Evolutionary conservation across 2,329 filamentous ascomycete species (phyloP), one percentile per base, ranked within the genome.

Genomic region (Ploettnerulaceae sp.): DNA sequence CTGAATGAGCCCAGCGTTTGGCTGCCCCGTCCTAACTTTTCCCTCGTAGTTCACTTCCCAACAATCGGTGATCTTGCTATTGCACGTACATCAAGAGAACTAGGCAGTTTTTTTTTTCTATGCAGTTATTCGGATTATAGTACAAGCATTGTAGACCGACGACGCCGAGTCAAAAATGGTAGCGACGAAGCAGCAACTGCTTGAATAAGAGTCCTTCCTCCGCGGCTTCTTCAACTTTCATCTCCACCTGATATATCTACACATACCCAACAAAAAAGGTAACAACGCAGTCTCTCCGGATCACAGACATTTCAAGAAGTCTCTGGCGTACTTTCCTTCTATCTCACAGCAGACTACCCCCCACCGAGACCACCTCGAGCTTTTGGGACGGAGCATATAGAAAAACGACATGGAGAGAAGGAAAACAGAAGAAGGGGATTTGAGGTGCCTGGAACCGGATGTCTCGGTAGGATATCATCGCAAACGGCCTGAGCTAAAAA

Each of bases 381-480:
- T 60, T 60, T 52, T 46, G 32, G 41, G 26, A 40, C 29, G 39
- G 40, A 47, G 52, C 51, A 52, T 49, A 56, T 56, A 51, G 40
- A 49, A 53, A 49, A 45, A 49, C 45, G 46, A 52, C 40, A 54
- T 37, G 50, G 42, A 31, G 20, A 43, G 39, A 43, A 34, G 39
- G 40, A 52, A 52, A 52, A 43, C 40, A 53, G 42, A 46, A 56
- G 46, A 39, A 43, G 47, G 47, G 40, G 49, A 52, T 41, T 46
- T 28, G 40, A 41, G 44, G 45, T 55, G 55, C 52, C 26, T 57
- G 52, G 53, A 51, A 56, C 54, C 54, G 58, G 53, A 53, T 56
- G 57, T 62, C 57, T 62, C 58, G 55, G 58, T 49, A 57, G 62
- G 58, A 60, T 64, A 61, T 61, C 60, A 61, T 62, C 53, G 60